phyloP scores from a whole-genome alignment of 2,329 filamentous ascomycete species.

The Tetracladium maxilliforme region DNA sequence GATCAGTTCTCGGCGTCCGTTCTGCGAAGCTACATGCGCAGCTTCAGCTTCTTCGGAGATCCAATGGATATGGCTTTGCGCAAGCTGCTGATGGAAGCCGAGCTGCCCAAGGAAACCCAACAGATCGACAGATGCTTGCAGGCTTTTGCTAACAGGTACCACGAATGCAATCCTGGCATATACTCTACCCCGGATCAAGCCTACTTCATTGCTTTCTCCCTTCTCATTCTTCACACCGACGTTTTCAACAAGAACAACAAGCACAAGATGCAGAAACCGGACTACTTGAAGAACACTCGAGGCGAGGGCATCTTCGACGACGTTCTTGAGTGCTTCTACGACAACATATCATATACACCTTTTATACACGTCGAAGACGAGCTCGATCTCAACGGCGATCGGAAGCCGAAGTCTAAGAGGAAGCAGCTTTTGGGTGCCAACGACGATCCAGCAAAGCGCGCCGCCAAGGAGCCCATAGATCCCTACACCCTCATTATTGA shows the following conservation, averaged over 20 bases:
- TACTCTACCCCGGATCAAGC: conserved; percentile 84
- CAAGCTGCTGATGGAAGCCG: conserved; percentile 91
- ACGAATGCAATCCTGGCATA: conserved; percentile 96
- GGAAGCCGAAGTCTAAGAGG: conserved; percentile 53
- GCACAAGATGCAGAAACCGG: conserved; percentile 91
- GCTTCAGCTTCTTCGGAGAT: conserved; percentile 89
- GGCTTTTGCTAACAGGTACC: conserved; percentile 89
- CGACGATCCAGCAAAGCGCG: conserved; percentile 47
- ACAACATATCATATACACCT: conserved; percentile 95
- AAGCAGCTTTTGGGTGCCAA: conserved; percentile 52
- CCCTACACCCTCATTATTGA: conserved; percentile 92
- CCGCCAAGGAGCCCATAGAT: conserved; percentile 74
- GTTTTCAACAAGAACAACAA: conserved; percentile 99
- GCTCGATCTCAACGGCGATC: conserved; percentile 62
- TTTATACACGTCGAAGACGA: conserved; percentile 98
- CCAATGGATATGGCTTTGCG: conserved; percentile 96
- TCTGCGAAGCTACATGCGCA: conserved; percentile 85
- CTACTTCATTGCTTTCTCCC: conserved; percentile 96
- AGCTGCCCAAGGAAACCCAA: conserved; percentile 92
- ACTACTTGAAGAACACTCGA: conserved; percentile 89
- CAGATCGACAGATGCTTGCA: conserved; percentile 93
- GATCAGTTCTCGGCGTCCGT: conserved; percentile 76
- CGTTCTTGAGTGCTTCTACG: conserved; percentile 90
- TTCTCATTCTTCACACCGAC: conserved; percentile 91
- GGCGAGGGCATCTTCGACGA: conserved; percentile 90